Evolutionary conservation across 2,329 filamentous ascomycete genomes (phyloP).

Genomic region (Grosmannia clavigera): DNA sequence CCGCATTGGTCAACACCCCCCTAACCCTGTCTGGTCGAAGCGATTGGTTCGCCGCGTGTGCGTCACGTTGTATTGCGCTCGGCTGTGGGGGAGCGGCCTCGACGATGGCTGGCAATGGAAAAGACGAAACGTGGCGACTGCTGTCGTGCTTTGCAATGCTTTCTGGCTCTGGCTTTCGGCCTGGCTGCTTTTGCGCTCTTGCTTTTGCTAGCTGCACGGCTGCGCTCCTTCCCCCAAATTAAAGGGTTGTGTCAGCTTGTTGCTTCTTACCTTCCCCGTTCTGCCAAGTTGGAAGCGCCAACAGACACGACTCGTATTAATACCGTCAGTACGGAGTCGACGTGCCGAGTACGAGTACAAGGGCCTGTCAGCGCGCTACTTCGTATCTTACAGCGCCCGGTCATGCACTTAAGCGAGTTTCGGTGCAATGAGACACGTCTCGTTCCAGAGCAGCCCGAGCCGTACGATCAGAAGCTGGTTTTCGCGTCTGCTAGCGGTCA

Average conservation of each 20-base stretch:
- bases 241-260: background rate
- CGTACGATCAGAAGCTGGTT: background rate
- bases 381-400: background rate
- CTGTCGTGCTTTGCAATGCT: background rate
- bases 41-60: background rate
- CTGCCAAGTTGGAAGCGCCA: background rate
- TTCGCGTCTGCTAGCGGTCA: conserved; percentile 3
- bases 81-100: background rate
- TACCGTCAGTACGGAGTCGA: no score
- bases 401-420: background rate
- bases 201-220: background rate
- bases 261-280: background rate
- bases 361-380: background rate
- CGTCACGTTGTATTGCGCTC: background rate
- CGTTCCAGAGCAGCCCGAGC: background rate
- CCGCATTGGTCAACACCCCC: background rate
- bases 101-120: background rate
- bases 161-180: background rate
- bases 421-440: background rate
- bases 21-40: background rate
- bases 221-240: background rate
- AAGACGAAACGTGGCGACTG: background rate
- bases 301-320: no score
- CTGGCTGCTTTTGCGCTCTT: no score
- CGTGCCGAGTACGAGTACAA: no score